phyloP scores from a whole-genome alignment of 1,139 yeast genomes.

The Hemisphaericaspora lyxosophila region DNA sequence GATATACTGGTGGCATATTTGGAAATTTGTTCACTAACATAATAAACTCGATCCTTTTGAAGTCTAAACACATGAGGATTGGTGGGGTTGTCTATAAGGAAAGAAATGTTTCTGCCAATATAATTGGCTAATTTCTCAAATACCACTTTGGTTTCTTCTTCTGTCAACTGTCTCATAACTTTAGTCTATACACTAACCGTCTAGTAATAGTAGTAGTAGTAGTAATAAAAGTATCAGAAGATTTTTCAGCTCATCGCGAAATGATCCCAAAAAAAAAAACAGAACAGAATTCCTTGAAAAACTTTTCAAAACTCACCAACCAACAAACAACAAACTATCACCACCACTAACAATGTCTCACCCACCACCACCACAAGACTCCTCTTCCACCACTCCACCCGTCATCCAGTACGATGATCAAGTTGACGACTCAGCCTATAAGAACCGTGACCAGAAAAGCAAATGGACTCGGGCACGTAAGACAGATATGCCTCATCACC shows the following conservation, averaged over 20 bases:
- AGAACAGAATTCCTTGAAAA: not conserved
- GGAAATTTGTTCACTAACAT: conserved; percentile 80
- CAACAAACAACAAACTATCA: not conserved
- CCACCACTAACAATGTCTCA: not conserved
- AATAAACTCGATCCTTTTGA: conserved; percentile 95
- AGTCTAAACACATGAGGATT: conserved; percentile 93
- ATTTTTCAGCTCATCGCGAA: no score
- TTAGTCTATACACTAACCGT: conserved; percentile 7
- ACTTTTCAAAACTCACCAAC: not conserved
- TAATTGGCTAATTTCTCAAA: conserved; percentile 95
- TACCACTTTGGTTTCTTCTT: conserved; percentile 93
- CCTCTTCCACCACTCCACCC: not conserved
- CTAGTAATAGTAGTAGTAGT: no score
- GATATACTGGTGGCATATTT: conserved; percentile 88
- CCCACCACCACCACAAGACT: not conserved
- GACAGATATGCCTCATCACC: no score
- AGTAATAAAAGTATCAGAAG: no score
- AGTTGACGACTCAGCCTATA: conserved; percentile 27
- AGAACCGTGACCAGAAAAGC: conserved; percentile 39
- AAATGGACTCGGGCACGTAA: conserved; percentile 38
- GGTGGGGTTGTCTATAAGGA: conserved; percentile 81
- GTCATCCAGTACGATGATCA: conserved; percentile 14
- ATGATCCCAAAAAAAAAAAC: not conserved
- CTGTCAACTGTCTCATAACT: conserved; percentile 89
- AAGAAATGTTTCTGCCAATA: conserved; percentile 90